Percentiles rank a stretch among this genome's conserved stretches.
phyloP scores from a whole-genome alignment of 169 alveolate species.

The Neospora caninum region DNA sequence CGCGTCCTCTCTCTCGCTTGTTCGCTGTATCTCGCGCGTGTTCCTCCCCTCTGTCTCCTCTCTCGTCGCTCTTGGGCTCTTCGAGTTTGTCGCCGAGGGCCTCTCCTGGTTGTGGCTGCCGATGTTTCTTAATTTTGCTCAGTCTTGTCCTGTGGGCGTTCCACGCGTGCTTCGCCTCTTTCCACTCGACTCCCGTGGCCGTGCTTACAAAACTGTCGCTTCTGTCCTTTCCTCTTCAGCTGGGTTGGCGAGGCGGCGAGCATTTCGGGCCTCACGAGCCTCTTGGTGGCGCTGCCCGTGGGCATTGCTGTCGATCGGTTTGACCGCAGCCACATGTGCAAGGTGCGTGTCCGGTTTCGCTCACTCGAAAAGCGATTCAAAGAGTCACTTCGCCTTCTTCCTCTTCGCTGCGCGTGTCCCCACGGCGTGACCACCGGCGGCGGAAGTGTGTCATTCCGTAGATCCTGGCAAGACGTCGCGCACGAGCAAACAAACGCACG shows the following conservation, averaged over 20 bases:
- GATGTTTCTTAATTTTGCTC: too few relatives aligned
- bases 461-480: too few relatives aligned
- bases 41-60: neutral
- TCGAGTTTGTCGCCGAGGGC: too few relatives aligned
- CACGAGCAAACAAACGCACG: too few relatives aligned
- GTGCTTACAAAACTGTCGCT: neutral
- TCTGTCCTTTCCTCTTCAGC: neutral
- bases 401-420: too few relatives aligned
- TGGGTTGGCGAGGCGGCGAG: conserved; percentile 61
- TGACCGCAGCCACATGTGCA: neutral
- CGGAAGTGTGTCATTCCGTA: too few relatives aligned
- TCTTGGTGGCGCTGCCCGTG: conserved; percentile 51
- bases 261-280: conserved; percentile 43
- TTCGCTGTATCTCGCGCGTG: neutral
- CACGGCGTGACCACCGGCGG: too few relatives aligned
- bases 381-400: too few relatives aligned
- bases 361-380: neutral
- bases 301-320: conserved; percentile 49
- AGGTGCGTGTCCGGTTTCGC: neutral
- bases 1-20: neutral
- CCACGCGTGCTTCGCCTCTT: neutral
- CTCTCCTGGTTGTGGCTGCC: too few relatives aligned
- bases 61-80: neutral
- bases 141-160: neutral
- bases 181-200: neutral